These are phyloP conservation scores for Mimosa bimucronata DNA, from an alignment of 306 rosid species.

Conservation along the genomic window DNA sequence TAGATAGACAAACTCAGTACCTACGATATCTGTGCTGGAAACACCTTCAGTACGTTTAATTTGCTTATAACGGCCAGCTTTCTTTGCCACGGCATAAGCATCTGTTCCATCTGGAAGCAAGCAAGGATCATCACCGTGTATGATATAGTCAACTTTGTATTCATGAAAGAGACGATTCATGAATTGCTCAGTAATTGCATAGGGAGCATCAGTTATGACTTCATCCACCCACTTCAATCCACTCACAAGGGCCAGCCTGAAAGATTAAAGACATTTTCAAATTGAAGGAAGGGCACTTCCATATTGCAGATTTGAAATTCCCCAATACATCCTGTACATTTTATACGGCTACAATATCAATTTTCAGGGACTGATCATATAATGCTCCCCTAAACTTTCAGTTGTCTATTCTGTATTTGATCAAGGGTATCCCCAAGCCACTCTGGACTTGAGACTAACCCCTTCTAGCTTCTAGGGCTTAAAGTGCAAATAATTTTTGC, in stretches of 20 bases:
- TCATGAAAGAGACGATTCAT: constrained; percentile 92
- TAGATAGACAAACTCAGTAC: constrained; percentile 60
- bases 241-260: constrained; percentile 87
- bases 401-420: too few relatives aligned
- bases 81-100: constrained; percentile 97
- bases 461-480: too few relatives aligned
- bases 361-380: constrained; percentile 17
- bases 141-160: constrained; percentile 90
- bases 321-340: constrained; percentile 8
- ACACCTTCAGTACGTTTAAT: constrained; percentile 99
- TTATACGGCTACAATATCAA: constrained; percentile 16
- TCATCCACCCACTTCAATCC: constrained; percentile 99
- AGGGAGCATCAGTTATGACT: constrained; percentile 94
- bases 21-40: constrained; percentile 99
- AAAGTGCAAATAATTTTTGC: too few relatives aligned
- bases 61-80: constrained; percentile 97
- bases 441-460: too few relatives aligned
- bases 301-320: constrained; percentile 17
- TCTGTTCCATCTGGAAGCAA: constrained; percentile 99
- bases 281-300: constrained; percentile 18
- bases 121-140: constrained; percentile 99
- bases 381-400: constrained; percentile 10
- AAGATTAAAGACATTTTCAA: constrained; percentile 31
- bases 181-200: constrained; percentile 89
- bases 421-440: too few relatives aligned